Base-by-base conservation (phyloP, 1,284 basidiomycete genomes). In the Microstroma glucosiphilum region DNA sequence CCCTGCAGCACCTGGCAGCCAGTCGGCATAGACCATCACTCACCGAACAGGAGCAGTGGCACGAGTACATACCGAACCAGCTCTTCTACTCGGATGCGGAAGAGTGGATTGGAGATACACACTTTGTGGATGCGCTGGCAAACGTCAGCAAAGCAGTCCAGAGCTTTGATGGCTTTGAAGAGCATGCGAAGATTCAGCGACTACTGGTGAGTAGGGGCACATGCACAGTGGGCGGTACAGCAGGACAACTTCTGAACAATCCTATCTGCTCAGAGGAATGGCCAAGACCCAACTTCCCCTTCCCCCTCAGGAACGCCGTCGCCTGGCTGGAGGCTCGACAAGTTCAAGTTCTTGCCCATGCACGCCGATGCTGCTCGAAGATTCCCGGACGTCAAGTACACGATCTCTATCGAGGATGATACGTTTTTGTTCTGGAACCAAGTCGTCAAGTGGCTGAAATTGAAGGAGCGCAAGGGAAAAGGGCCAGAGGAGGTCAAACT, bases 61-160 rank as follows among this genome's bases (percentile, higher is more conserved):
- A 48, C 43, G 51, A 54, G 21, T 54, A 54, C 21, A 54, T 54
- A 17, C 51, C 51, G 51, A 54, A 54, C 13, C 51, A 23, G 21
- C 21, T 54, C n/a, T 54, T 54, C 51, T 54, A 54, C 51, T 23
- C 21, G 13, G 51, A 54, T 23, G 51, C 51, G 4, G 51, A 54
- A 3, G 25, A 21, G 7, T 54, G 51, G 51, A 54, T 54, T 6
- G 51, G 51, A 19, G 21, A 54, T 7, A 54, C 51, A 13, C 51
- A 54, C 21, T 54, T 54, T 21, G 21, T 19, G 7, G 51, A 54
- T 25, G 26, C 26, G 8, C 19, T 54, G 15, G 21, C 21, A 21
- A 54, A 54, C 19, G 15, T 54, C 3, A 54, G 51, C 51, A 15
- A 21, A 7, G 19, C 19, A 7, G 15, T 25, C 6, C 43, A 21